These are phyloP conservation scores for Fusarium aywerte DNA, from an alignment of 2,329 filamentous ascomycete genomes.

Conservation along the genomic window DNA sequence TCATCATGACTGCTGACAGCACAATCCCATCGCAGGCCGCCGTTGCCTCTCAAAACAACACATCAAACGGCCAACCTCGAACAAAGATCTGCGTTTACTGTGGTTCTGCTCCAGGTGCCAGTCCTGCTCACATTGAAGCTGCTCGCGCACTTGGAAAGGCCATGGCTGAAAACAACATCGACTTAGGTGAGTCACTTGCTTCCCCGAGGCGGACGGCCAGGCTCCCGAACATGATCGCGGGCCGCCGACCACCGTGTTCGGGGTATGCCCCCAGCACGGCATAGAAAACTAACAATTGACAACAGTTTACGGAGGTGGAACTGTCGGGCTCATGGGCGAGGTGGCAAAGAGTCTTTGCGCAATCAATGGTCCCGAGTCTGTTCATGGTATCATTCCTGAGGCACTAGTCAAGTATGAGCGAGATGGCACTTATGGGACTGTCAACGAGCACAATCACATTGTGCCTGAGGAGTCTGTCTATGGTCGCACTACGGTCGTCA, in stretches of 20 bases:
- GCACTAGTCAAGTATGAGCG: slow-evolving; percentile 85
- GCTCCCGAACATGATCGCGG: slow-evolving; percentile 4
- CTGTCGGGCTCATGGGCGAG: slow-evolving; percentile 95
- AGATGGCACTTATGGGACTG: slow-evolving; percentile 64
- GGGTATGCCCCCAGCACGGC: background rate
- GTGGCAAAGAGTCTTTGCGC: slow-evolving; percentile 86
- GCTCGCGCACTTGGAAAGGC: slow-evolving; percentile 78
- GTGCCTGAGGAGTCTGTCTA: slow-evolving; percentile 74
- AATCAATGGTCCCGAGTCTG: slow-evolving; percentile 80
- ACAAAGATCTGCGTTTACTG: slow-evolving; percentile 94
- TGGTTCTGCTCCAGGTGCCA: slow-evolving; percentile 79
- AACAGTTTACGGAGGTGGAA: slow-evolving; percentile 91
- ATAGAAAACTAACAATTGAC: slow-evolving; percentile 11
- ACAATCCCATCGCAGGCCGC: slow-evolving; percentile 19
- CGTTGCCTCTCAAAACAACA: slow-evolving; percentile 40
- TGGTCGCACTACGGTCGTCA: slow-evolving; percentile 86
- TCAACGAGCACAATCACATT: slow-evolving; percentile 61
- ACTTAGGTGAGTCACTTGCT: slow-evolving; percentile 65
- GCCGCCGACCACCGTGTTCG: slow-evolving; percentile 5
- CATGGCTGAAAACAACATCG: slow-evolving; percentile 81
- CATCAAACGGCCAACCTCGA: slow-evolving; percentile 50
- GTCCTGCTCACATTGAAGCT: slow-evolving; percentile 78
- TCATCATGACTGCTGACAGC: slow-evolving; percentile 48
- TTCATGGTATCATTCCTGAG: slow-evolving; percentile 93
- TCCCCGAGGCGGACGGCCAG: background rate